Evolutionary conservation across 2,329 filamentous ascomycete species (phyloP), one percentile per base, ranked within the genome.

Genomic region (Cladosporium phlei): DNA sequence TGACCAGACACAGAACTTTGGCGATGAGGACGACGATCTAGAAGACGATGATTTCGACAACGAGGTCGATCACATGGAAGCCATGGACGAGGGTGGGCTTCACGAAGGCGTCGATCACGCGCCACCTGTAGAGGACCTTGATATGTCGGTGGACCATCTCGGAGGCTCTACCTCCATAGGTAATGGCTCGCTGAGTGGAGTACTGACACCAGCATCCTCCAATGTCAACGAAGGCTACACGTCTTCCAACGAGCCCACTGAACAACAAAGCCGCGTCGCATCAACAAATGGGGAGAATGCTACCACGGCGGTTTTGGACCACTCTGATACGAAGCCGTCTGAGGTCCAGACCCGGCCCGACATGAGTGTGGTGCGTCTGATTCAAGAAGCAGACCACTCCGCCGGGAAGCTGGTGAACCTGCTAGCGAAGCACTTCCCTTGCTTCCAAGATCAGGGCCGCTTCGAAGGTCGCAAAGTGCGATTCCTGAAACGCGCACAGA

Each of bases 401-500:
- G 90, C 93, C 0, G 87, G 89, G 1, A 78, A 77, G 6, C 76
- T 98, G 0, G 90, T 96, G 49, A 95, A 97, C 64, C 68, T 94
- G 0, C 75, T 98, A 0, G 88, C 87, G 3, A 76, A 82, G 34
- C 80, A 89, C 60, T 96, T 98, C 62, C 66, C 78, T 19, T 94
- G 87, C 68, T 96, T 98, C 70, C 77, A 84, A 17, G 93, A 98
- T 60, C 85, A 90, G 62, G 79, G 82, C 47, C 67, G 62, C 3
- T 95, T 89, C 62, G 82, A 91, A 44, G 82, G 82, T 8, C 82
- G 83, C 34, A 77, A 75, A 47, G 82, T 98, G 2, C 84, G 88
- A 11, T 78, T 98, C 52, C 81, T 95, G 62, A 98, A 98, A 69
- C 82, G 94, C 9, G 90, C 93, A 2, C 93, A 98, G 67, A 98